phyloP scores from a whole-genome alignment of 106 monocot genomes.

The Posidonia australis region DNA sequence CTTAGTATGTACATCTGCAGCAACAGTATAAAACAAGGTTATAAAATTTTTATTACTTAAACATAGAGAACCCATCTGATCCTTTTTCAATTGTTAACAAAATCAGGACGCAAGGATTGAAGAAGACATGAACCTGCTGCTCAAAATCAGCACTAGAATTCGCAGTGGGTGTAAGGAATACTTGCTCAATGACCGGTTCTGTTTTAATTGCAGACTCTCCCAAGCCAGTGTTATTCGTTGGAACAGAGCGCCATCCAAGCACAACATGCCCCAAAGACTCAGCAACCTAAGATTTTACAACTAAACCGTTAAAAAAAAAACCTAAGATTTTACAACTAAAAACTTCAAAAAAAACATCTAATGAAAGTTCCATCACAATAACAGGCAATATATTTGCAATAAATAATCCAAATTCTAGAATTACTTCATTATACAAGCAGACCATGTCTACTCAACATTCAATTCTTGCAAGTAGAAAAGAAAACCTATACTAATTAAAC shows the following conservation, averaged over 20 bases:
- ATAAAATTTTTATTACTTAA: background rate
- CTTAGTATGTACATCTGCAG: constrained; percentile 76
- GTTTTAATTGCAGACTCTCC: constrained; percentile 72
- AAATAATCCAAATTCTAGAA: too few species aligned
- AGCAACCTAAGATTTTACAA: constrained; percentile 42
- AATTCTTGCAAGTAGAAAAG: too few species aligned
- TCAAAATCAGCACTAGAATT: constrained; percentile 57
- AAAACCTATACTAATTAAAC: too few species aligned
- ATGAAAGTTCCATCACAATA: background rate
- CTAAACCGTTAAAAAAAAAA: background rate
- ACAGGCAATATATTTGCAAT: background rate
- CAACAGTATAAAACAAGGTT: background rate
- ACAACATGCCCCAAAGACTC: constrained; percentile 74
- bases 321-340: background rate
- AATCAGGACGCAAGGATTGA: background rate
- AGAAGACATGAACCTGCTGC: constrained; percentile 50
- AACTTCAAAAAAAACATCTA: background rate
- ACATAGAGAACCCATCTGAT: too few species aligned
- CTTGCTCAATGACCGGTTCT: constrained; percentile 84
- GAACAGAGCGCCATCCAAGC: constrained; percentile 81
- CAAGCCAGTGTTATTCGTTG: constrained; percentile 69
- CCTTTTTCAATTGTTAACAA: background rate
- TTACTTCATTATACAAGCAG: too few species aligned
- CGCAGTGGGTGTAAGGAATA: constrained; percentile 55
- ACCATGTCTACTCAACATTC: too few species aligned